Percentiles rank a stretch among this genome's conserved stretches.
Conservation (phyloP, 495 filamentous ascomycete genomes). For the Cenococcum geophilum region DNA sequence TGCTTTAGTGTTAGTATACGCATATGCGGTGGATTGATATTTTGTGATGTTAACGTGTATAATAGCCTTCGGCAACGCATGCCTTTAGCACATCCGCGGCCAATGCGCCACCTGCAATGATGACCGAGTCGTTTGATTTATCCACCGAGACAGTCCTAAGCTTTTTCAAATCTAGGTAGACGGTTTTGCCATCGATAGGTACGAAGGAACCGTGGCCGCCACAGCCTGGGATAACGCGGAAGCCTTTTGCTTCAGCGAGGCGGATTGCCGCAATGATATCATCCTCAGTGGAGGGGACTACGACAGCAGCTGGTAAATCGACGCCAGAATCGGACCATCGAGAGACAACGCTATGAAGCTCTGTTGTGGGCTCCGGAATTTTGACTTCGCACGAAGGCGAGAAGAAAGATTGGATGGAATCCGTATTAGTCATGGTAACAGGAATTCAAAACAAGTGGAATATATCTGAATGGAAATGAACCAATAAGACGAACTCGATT, state of each 20-base stretch:
- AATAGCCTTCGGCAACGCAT: constrained; percentile 11
- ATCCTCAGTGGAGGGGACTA: constrained; percentile 5
- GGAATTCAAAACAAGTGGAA: not conserved
- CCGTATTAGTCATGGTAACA: not conserved
- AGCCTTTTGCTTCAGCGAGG: constrained; percentile 4
- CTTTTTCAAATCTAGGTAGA: constrained; percentile 15
- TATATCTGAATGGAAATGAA: too few relatives aligned
- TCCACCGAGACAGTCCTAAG: constrained; percentile 12
- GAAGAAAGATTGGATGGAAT: not conserved
- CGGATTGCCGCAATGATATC: constrained; percentile 14
- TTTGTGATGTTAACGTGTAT: constrained; percentile 1
- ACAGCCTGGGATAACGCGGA: constrained; percentile 12
- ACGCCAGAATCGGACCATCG: constrained; percentile 15
- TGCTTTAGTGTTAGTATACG: not conserved
- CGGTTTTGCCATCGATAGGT: constrained; percentile 11
- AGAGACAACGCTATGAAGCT: constrained; percentile 4
- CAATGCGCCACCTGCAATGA: constrained; percentile 9
- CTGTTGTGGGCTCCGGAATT: not conserved
- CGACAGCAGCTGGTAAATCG: constrained; percentile 8
- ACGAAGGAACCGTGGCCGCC: constrained; percentile 18
- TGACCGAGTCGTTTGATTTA: constrained; percentile 8
- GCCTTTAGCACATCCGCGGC: constrained; percentile 8
- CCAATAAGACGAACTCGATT: too few relatives aligned
- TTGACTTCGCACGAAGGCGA: constrained; percentile 8
- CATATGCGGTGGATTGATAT: not conserved